A percentile compares a stretch with the other conserved stretches of the same genome.
Conservation (phyloP, 2,329 filamentous ascomycete species). For the Neopestalotiopsis sp. region DNA sequence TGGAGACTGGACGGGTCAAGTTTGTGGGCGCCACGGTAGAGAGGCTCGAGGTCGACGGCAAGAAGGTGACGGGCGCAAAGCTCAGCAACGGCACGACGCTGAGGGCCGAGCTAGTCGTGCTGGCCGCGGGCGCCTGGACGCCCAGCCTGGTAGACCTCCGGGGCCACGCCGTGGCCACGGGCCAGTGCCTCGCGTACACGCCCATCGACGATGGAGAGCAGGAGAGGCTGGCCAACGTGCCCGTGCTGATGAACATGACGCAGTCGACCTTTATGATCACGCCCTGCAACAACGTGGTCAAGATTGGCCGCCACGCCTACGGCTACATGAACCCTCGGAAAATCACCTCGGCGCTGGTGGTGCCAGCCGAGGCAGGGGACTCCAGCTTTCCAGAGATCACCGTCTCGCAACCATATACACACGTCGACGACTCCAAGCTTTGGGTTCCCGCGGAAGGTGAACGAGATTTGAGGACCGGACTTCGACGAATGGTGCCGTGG, state of each 20-base stretch:
- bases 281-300: constrained; percentile 65
- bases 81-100: constrained; percentile 55
- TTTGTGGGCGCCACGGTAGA: constrained; percentile 58
- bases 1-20: constrained; percentile 57
- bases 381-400: constrained; percentile 18
- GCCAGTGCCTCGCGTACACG: constrained; percentile 81
- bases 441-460: constrained; percentile 65
- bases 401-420: constrained; percentile 50
- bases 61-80: constrained; percentile 61
- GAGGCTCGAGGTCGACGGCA: constrained; percentile 44
- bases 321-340: constrained; percentile 65
- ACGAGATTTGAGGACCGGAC: constrained; percentile 62
- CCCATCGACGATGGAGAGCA: constrained; percentile 76
- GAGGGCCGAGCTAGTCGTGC: constrained; percentile 73
- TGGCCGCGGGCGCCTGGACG: constrained; percentile 90
- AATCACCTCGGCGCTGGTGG: constrained; percentile 31
- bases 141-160: constrained; percentile 76
- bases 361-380: constrained; percentile 18
- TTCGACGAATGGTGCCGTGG: constrained; percentile 65
- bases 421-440: constrained; percentile 52
- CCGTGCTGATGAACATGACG: constrained; percentile 74
- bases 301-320: constrained; percentile 72
- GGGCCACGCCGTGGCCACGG: constrained; percentile 79
- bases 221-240: constrained; percentile 64
- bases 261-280: constrained; percentile 78